Conservation (phyloP, 495 filamentous ascomycete species). For the Talaromyces nanjingensis region DNA sequence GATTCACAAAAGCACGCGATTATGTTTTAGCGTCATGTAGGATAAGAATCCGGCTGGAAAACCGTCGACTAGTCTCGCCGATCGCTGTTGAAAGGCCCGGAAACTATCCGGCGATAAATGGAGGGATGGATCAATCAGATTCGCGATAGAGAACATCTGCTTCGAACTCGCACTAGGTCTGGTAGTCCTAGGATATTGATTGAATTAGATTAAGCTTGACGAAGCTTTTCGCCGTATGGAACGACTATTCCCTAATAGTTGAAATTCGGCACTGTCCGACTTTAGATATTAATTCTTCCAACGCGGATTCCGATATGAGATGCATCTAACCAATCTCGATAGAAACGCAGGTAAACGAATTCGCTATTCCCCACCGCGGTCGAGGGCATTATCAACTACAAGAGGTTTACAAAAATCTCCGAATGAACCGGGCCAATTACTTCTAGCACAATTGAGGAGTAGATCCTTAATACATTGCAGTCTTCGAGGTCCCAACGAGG, state of each 20-base stretch:
- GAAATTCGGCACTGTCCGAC: neutral
- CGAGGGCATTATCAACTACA: neutral
- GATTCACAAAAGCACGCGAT: neutral
- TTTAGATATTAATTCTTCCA: neutral
- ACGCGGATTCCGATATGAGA: too few relatives aligned
- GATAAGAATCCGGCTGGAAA: neutral
- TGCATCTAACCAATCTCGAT: neutral
- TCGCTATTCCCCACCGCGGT: neutral
- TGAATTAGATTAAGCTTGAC: neutral
- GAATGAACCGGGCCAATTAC: too few relatives aligned
- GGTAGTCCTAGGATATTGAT: neutral
- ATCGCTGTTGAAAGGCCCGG: neutral
- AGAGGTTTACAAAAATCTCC: neutral
- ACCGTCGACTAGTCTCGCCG: neutral
- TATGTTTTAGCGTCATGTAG: neutral
- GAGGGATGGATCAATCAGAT: neutral
- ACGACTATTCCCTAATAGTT: neutral
- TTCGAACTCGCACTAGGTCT: neutral
- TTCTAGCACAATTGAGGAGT: too few relatives aligned
- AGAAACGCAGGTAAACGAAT: neutral
- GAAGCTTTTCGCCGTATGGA: neutral
- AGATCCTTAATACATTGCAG: neutral
- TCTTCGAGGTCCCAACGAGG: neutral
- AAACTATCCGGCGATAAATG: neutral
- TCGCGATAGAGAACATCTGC: neutral